Percentiles rank a stretch among this genome's conserved stretches.
Evolutionary conservation across 345 rosid species (phyloP).

Genomic region (Arabis hirsuta): DNA sequence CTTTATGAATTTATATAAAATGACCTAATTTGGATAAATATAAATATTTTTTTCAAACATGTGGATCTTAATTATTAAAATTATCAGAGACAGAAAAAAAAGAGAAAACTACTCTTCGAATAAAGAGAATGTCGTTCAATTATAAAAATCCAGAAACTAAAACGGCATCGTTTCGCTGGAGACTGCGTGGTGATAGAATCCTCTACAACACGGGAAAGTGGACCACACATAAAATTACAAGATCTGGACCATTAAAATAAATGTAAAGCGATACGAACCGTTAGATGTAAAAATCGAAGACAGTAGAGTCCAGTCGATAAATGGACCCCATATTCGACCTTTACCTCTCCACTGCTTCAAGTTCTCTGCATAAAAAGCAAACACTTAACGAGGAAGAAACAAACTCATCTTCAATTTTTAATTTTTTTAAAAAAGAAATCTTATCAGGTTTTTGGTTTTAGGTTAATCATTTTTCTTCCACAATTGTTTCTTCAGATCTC

Average conservation of each 20-base stretch:
- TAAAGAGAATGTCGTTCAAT: conserved; percentile 32
- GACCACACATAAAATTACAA: conserved; percentile 3
- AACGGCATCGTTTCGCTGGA: conserved; percentile 6
- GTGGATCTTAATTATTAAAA: conserved; percentile 16
- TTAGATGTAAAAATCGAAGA: conserved; percentile 29
- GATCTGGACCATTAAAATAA: conserved; percentile 38
- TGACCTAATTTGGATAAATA: conserved; percentile 1
- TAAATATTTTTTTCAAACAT: not conserved
- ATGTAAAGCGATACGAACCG: not conserved
- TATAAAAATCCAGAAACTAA: not conserved
- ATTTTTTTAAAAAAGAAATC: not conserved
- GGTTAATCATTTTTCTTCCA: not conserved
- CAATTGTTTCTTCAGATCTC: conserved; percentile 10
- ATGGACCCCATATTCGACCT: conserved; percentile 40
- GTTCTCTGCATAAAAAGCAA: conserved; percentile 26
- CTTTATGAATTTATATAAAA: not conserved
- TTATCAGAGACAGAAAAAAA: not conserved
- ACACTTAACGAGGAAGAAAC: conserved; percentile 47
- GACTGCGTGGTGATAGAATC: conserved; percentile 9
- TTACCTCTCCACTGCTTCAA: conserved; percentile 32
- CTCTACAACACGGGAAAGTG: conserved; percentile 4
- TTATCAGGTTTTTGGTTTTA: not conserved
- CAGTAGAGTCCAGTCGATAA: conserved; percentile 29
- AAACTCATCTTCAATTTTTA: conserved; percentile 19
- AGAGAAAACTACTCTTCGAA: not conserved